Conservation (phyloP, 495 filamentous ascomycete species). For the Tuber umbilicatum region DNA sequence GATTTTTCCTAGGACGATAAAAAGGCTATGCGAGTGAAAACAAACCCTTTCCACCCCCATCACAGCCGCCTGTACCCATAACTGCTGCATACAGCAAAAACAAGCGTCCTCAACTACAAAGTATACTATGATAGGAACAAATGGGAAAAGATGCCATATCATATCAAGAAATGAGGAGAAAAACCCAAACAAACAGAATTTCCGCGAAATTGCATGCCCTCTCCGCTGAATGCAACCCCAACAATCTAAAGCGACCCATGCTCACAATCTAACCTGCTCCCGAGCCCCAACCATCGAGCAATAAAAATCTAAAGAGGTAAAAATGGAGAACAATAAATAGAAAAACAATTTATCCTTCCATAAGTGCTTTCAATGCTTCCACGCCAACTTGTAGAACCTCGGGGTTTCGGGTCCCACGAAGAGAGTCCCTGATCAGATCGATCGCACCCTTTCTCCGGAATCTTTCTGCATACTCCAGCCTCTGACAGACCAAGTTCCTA, state of each 20-base stretch:
- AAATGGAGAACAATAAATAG: not conserved
- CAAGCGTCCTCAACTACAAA: not conserved
- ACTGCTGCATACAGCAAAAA: not conserved
- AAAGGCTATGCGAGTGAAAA: not conserved
- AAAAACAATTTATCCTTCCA: conserved; percentile 43
- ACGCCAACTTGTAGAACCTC: conserved; percentile 60
- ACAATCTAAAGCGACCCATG: not conserved
- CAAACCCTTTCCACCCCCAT: not conserved
- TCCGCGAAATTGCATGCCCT: not conserved
- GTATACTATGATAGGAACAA: not conserved
- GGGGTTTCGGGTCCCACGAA: conserved; percentile 57
- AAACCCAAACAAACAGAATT: not conserved
- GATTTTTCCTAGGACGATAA: not conserved
- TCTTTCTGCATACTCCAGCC: conserved; percentile 18
- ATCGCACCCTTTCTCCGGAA: conserved; percentile 51
- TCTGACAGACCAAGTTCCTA: conserved; percentile 51
- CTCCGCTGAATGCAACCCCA: not conserved
- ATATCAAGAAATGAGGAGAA: conserved; percentile 3
- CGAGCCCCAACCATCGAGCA: not conserved
- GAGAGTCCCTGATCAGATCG: conserved; percentile 55
- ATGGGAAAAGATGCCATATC: not conserved
- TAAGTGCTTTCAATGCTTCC: conserved; percentile 56
- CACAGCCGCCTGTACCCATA: not conserved
- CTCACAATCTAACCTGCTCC: not conserved
- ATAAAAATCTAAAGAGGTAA: not conserved